A percentile compares a stretch with the other conserved stretches of the same genome.
These are phyloP conservation scores for Naegleria lovaniensis DNA, from an alignment of 208 protist species.

Conservation along the genomic window DNA sequence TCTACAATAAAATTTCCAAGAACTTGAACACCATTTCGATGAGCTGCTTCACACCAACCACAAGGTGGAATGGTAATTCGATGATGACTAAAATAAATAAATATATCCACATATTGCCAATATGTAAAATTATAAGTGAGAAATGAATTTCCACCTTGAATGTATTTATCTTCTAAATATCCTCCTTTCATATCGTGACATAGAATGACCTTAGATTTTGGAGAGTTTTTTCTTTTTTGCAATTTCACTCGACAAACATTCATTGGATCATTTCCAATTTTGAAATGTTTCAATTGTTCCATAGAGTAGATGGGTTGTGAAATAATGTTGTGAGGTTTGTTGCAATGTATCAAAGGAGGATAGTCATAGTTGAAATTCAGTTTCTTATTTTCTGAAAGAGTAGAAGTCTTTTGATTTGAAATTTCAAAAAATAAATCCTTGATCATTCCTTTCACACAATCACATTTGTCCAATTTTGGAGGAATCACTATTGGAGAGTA, in stretches of 20 bases:
- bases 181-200: slow-evolving; percentile 29
- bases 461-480: not conserved
- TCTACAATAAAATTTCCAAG: slow-evolving; percentile 76
- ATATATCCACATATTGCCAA: slow-evolving; percentile 22
- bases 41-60: slow-evolving; percentile 63
- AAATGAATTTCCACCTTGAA: not conserved
- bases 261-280: not conserved
- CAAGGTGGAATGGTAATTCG: slow-evolving; percentile 67
- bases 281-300: not conserved
- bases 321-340: not conserved
- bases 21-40: slow-evolving; percentile 65
- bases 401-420: not conserved
- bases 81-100: slow-evolving; percentile 34
- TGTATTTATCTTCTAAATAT: slow-evolving; percentile 16
- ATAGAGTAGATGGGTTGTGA: not conserved
- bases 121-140: slow-evolving; percentile 14
- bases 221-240: not conserved
- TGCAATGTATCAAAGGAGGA: not conserved
- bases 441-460: not conserved
- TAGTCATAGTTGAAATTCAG: not conserved
- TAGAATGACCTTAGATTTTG: not conserved
- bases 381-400: not conserved
- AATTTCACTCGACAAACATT: not conserved
- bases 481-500: not conserved
- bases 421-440: not conserved